These are phyloP conservation scores for Climacium dendroides DNA, from an alignment of 225 moss, liverwort and hornwort genomes.

Conservation along the genomic window DNA sequence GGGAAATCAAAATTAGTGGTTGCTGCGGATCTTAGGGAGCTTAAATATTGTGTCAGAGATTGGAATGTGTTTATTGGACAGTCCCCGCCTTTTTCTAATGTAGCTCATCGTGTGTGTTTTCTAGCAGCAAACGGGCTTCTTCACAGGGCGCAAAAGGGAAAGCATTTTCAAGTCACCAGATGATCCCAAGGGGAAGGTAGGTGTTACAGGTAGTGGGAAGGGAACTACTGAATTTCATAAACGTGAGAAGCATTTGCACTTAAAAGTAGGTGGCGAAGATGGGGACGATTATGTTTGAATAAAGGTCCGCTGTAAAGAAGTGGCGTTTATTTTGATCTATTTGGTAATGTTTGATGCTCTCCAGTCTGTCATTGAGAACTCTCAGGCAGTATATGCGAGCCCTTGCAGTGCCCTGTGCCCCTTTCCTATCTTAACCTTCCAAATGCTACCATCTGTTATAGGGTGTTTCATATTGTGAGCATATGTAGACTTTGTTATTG, in stretches of 20 bases:
- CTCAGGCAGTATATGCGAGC: background rate
- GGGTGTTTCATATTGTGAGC: background rate
- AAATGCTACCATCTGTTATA: background rate
- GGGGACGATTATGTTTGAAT: conserved; percentile 63
- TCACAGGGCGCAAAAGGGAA: conserved; percentile 95
- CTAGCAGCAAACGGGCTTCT: conserved; percentile 75
- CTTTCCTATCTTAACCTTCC: background rate
- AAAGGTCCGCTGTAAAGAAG: background rate
- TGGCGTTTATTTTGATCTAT: background rate
- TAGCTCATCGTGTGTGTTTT: background rate
- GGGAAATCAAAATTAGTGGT: background rate
- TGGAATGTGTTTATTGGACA: background rate
- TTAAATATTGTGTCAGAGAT: background rate
- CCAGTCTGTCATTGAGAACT: background rate
- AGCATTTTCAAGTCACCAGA: conserved; percentile 99
- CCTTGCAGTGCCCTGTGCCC: background rate
- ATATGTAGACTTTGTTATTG: background rate
- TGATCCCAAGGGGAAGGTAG: conserved; percentile 98
- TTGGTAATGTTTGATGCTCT: background rate
- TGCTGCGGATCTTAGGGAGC: background rate
- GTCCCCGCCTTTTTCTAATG: background rate
- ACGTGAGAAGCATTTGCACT: conserved; percentile 96
- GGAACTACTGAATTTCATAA: conserved; percentile 99
- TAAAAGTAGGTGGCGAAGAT: conserved; percentile 93
- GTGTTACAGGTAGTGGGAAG: conserved; percentile 98